Evolutionary conservation across 1,284 basidiomycete genomes (phyloP).

Genomic region (Phylloporus gajari): DNA sequence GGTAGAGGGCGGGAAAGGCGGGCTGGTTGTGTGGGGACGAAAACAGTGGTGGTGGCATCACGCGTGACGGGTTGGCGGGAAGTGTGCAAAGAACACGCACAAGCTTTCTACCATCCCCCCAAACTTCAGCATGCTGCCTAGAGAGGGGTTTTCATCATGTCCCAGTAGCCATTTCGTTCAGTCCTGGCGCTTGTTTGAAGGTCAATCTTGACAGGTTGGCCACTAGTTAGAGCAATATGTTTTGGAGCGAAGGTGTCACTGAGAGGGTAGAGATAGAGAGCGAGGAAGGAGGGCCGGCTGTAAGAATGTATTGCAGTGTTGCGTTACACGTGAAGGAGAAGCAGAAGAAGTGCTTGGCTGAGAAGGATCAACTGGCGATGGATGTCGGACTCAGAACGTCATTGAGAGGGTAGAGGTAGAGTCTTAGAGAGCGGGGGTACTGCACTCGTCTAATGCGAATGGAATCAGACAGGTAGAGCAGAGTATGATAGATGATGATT

Average conservation of each 20-base stretch:
- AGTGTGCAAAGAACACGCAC: no score
- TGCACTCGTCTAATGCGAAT: no score
- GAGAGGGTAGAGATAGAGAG: conserved; percentile 90
- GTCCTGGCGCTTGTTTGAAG: conserved; percentile 98
- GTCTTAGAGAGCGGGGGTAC: no score
- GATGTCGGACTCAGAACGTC: no score
- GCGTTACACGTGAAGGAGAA: conserved; percentile 60
- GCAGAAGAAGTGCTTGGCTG: no score
- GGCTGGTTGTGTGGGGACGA: conserved; percentile 44
- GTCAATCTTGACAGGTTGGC: conserved; percentile 92
- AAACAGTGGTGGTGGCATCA: conserved; percentile 57
- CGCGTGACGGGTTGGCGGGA: conserved; percentile 15
- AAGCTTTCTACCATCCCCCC: conserved; percentile 92
- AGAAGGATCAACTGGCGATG: no score
- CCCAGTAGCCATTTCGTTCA: conserved; percentile 96
- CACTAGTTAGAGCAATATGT: conserved; percentile 86
- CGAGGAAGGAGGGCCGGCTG: conserved; percentile 59
- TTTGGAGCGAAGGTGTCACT: conserved; percentile 98
- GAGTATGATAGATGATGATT: no score
- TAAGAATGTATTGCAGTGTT: conserved; percentile 49
- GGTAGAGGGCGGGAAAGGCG: conserved; percentile 81
- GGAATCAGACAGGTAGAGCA: no score
- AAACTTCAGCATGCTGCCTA: conserved; percentile 46
- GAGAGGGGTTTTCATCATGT: conserved; percentile 89
- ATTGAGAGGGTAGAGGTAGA: no score